Base-by-base conservation (phyloP, 129 eudicot species). In the Tagetes patula region DNA sequence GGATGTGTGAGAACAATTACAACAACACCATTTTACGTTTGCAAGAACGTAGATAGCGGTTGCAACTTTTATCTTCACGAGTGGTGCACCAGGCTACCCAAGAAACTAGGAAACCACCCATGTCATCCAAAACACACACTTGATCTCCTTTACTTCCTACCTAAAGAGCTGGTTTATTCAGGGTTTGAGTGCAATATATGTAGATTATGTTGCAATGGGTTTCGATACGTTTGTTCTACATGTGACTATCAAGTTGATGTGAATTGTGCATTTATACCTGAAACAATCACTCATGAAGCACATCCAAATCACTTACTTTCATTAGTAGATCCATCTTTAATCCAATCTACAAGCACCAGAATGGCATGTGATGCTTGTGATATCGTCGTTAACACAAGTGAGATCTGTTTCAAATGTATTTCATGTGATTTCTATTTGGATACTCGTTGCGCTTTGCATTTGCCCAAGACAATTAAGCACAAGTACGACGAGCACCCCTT, bases 401-500 rank as follows among this genome's bases (percentile, higher is more conserved):
- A 9, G 5, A 31, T 50, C 3, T 14, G 2, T 5, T 78, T 3
- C 14, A 7, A n/a, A 6, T 63, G 68, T 46, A 20, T 7, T 2
- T 1, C 4, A 8, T 53, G 60, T 36, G 40, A 43, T 41, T 52
- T 49, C 53, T 69, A 13, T 36, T 3, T 78, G 12, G 32, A 52
- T 62, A 1, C 0, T 4, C 5, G 0, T 11, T 71, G 82, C 45
- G 77, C 65, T 49, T 5, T 11, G 32, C 27, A 36, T 14, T 74
- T 74, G 54, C 72, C 82, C 5, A 6, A 42, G 52, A 52, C 46
- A 53, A 53, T 78, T 9, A 78, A 33, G 46, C 46, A 71, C 69
- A 71, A 41, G 65, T 71, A 43, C 12, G 81, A 77, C 42, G 36
- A 59, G 52, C 76, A 77, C 48, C 64, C 71, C 11, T 39, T 77